Percentiles rank a stretch among this genome's conserved stretches.
Evolutionary conservation across 176 grass and related monocot genomes (phyloP).

Genomic region (Musa itinerans): DNA sequence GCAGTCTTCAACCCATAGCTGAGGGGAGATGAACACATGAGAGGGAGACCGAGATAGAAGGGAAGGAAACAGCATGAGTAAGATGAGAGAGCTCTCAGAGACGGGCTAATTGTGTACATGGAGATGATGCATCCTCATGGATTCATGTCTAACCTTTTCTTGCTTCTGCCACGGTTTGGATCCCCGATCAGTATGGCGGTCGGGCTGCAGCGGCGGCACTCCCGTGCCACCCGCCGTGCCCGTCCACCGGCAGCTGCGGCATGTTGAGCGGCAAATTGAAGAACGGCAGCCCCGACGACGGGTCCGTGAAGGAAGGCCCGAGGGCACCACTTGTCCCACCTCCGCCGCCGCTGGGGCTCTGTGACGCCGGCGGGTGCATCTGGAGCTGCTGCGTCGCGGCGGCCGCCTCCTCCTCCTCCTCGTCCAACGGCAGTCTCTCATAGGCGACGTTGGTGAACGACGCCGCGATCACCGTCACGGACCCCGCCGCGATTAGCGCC

Average conservation of each 20-base stretch:
- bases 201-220: slow-evolving; percentile 1
- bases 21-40: not conserved
- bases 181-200: not conserved
- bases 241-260: slow-evolving; percentile 64
- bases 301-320: slow-evolving; percentile 8
- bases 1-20: too few relatives aligned
- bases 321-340: slow-evolving; percentile 5
- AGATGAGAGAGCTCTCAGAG: not conserved
- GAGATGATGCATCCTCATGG: not conserved
- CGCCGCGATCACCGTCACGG: slow-evolving; percentile 67
- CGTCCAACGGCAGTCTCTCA: slow-evolving; percentile 82
- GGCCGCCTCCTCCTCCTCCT: slow-evolving; percentile 51
- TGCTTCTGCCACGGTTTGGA: not conserved
- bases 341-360: not conserved
- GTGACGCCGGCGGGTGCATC: not conserved
- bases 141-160: not conserved
- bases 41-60: not conserved
- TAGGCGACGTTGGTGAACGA: slow-evolving; percentile 98
- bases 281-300: slow-evolving; percentile 46
- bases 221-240: slow-evolving; percentile 31
- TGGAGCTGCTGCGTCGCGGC: slow-evolving; percentile 7
- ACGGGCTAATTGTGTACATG: not conserved
- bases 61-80: not conserved
- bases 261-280: slow-evolving; percentile 71
- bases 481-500: slow-evolving; percentile 61